These are phyloP conservation scores for Ormosia emarginata DNA, from an alignment of 306 rosid genomes.

Conservation along the genomic window DNA sequence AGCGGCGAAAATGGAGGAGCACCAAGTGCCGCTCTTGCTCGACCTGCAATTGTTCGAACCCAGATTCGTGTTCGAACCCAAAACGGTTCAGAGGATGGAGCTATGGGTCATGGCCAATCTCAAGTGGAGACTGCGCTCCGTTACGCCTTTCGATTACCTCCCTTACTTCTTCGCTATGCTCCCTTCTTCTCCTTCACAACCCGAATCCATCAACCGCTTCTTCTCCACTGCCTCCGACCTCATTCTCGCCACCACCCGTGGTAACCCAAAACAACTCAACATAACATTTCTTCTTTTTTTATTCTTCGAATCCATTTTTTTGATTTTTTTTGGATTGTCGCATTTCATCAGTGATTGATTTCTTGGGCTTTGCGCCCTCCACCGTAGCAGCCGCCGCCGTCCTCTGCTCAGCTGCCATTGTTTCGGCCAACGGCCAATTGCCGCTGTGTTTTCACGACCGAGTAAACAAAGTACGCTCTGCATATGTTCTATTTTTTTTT, in stretches of 20 bases:
- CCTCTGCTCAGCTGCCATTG: conserved; percentile 39
- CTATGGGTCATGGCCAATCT: conserved; percentile 53
- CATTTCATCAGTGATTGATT: conserved; percentile 49
- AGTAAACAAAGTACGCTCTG: conserved; percentile 36
- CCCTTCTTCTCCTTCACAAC: conserved; percentile 31
- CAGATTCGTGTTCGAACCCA: conserved; percentile 51
- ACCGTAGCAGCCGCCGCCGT: conserved; percentile 69
- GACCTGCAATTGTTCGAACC: conserved; percentile 63
- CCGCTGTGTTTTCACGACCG: conserved; percentile 24
- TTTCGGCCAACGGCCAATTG: background rate
- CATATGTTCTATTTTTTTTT: no score
- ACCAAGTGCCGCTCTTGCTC: conserved; percentile 44
- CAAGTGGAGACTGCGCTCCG: conserved; percentile 66
- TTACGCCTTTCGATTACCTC: conserved; percentile 72
- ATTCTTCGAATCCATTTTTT: background rate
- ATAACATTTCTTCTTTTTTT: background rate
- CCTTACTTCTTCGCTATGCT: conserved; percentile 46
- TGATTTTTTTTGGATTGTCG: background rate
- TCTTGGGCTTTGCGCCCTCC: conserved; percentile 61
- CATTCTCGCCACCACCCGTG: conserved; percentile 52
- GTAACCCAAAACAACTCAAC: conserved; percentile 19
- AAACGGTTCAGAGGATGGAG: conserved; percentile 70
- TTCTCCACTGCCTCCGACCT: conserved; percentile 43
- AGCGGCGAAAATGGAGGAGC: conserved; percentile 83
- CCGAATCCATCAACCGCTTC: background rate